Evolutionary conservation across 2,329 filamentous ascomycete species (phyloP), one percentile per base, ranked within the genome.

Genomic region (Xylaria hypoxylon): DNA sequence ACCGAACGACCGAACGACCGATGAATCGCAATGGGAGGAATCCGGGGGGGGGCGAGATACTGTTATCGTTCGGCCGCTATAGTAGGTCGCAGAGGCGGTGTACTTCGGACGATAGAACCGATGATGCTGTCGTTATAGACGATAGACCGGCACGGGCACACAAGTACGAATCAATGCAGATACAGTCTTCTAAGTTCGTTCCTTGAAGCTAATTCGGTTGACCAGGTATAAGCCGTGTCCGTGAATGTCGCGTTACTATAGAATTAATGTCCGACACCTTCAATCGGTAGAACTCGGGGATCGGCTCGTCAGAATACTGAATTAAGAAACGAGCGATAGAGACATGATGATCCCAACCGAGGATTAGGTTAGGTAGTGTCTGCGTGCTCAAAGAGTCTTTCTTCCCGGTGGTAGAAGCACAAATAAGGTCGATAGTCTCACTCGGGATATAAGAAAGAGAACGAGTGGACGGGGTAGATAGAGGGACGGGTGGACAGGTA

Each of bases 401-500:
- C 22, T 31, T 57, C 33, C 52, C 45, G 40, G 48, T 28, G 52
- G 58, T 52, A 40, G 47, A 52, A 59, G 59, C 67, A 69, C 65
- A 69, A 51, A 58, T 53, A 67, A 38, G 50, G 57, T 62, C 28
- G 62, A 69, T 52, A 60, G 61, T 69, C 68, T 69, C 58, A 62
- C 61, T 59, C 64, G 67, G 61, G 53, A 64, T 65, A 69, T 68
- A 68, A 65, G 55, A 60, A 60, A 62, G 59, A 59, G 67, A 67
- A 59, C 61, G 61, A 65, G 55, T 62, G 53, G 67, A 62, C 40
- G 61, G 65, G 62, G 64, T 62, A 62, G 65, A 64, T 62, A 67
- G 61, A 55, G 52, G 64, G 57, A 64, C 64, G 45, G 64, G 48
- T 65, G 48, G 55, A 47, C 40, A 64, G 63, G 60, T 64, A 68